phyloP scores from a whole-genome alignment of 176 grass and related monocot genomes.

The Bothriochloa decipiens region DNA sequence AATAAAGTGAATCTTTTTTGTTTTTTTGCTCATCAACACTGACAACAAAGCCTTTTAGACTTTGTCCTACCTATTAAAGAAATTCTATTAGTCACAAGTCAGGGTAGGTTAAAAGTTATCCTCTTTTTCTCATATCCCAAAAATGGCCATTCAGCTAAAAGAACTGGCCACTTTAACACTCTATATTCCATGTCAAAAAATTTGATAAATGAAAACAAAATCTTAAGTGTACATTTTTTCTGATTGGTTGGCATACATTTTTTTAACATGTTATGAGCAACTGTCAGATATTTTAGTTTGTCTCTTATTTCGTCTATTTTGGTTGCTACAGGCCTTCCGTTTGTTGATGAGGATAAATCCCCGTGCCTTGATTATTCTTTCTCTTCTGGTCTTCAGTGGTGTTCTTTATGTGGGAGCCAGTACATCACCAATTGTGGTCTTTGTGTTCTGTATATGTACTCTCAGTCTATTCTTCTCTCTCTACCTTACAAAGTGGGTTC shows the following conservation, averaged over 20 bases:
- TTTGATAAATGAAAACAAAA: slow-evolving; percentile 3
- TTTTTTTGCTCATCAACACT: not conserved
- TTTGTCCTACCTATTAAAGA: not conserved
- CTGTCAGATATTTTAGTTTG: not conserved
- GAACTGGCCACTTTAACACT: not conserved
- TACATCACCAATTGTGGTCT: slow-evolving; percentile 93
- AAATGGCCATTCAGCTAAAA: slow-evolving; percentile 12
- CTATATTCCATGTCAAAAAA: not conserved
- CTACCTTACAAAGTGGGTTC: slow-evolving; percentile 98
- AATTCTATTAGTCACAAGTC: not conserved
- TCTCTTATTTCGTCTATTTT: slow-evolving; percentile 31
- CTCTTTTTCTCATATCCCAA: slow-evolving; percentile 24
- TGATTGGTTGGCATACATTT: slow-evolving; percentile 2
- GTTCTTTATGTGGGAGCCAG: slow-evolving; percentile 87
- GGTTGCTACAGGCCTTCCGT: slow-evolving; percentile 73
- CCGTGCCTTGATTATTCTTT: slow-evolving; percentile 71
- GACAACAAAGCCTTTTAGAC: not conserved
- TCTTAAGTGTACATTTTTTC: slow-evolving; percentile 21
- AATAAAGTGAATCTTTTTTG: not conserved
- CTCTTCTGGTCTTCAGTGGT: slow-evolving; percentile 68
- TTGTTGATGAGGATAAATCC: slow-evolving; percentile 87
- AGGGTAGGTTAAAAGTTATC: not conserved
- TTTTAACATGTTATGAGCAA: slow-evolving; percentile 27
- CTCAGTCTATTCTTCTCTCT: slow-evolving; percentile 91
- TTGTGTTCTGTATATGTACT: slow-evolving; percentile 94